These are phyloP conservation scores for Thecaphora frezii DNA, from an alignment of 1,284 basidiomycete species.

Conservation along the genomic window DNA sequence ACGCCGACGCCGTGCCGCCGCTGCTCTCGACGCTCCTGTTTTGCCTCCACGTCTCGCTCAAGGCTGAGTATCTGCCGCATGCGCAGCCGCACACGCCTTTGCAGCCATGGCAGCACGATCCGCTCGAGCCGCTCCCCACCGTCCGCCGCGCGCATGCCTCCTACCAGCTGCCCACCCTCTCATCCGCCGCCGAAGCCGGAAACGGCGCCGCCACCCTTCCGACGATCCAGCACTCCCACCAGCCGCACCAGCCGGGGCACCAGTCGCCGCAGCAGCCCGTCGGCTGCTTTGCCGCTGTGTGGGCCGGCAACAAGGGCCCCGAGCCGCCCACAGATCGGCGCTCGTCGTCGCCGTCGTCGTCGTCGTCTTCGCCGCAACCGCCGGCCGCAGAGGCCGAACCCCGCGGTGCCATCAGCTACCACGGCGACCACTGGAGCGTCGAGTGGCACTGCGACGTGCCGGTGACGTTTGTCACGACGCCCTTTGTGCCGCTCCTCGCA, in stretches of 20 bases:
- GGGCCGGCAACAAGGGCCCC: slow-evolving; percentile 20
- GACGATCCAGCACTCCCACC: slow-evolving; percentile 6
- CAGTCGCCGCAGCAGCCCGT: slow-evolving; percentile 5
- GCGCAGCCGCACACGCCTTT: slow-evolving; percentile 1
- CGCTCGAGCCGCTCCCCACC: slow-evolving; percentile 25
- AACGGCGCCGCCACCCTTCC: slow-evolving; percentile 17
- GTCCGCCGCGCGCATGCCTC: slow-evolving; percentile 2
- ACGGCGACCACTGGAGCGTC: slow-evolving; percentile 20
- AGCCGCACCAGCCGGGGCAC: slow-evolving; percentile 4
- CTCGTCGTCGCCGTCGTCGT: too few species aligned
- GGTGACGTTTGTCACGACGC: slow-evolving; percentile 28
- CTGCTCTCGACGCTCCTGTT: slow-evolving; percentile 22
- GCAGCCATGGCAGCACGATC: slow-evolving; percentile 10
- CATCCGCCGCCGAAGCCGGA: neutral
- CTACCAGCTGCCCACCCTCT: neutral
- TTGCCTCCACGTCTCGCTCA: slow-evolving; percentile 24
- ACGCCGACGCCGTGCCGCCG: slow-evolving; percentile 8
- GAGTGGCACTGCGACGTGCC: slow-evolving; percentile 25
- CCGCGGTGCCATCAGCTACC: slow-evolving; percentile 8
- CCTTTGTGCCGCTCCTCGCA: slow-evolving; percentile 23
- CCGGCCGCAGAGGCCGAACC: too few species aligned
- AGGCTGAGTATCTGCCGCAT: slow-evolving; percentile 25
- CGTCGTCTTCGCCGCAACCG: too few species aligned
- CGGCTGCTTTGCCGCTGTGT: slow-evolving; percentile 25
- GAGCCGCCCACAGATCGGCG: neutral